Evolutionary conservation across 2,329 filamentous ascomycete species (phyloP).

Genomic region (Xylariaceae sp.): DNA sequence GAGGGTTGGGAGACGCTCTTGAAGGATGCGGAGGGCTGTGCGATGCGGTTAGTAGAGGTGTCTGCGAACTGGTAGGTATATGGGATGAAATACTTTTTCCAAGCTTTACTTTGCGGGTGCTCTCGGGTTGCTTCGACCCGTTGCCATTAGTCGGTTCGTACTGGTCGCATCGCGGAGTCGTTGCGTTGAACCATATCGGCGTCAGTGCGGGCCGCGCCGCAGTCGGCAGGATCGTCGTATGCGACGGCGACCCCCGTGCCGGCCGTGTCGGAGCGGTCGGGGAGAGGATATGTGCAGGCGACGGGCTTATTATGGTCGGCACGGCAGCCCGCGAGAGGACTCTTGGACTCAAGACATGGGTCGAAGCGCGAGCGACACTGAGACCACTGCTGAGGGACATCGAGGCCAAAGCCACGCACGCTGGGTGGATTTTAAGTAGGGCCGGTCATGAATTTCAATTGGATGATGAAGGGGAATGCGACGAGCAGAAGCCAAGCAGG

Average conservation of each 20-base stretch:
- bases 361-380: slow-evolving; percentile 28
- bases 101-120: slow-evolving; percentile 56
- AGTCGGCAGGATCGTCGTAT: slow-evolving; percentile 12
- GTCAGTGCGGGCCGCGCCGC: slow-evolving; percentile 30
- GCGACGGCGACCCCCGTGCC: slow-evolving; percentile 11
- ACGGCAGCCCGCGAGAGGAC: slow-evolving; percentile 21
- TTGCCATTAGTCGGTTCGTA: slow-evolving; percentile 20
- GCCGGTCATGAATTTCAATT: slow-evolving; percentile 27
- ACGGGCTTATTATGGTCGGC: slow-evolving; percentile 1
- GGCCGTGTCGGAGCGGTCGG: slow-evolving; percentile 10
- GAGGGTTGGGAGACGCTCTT: slow-evolving; percentile 61
- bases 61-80: no score
- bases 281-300: background rate
- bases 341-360: slow-evolving; percentile 28
- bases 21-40: slow-evolving; percentile 57
- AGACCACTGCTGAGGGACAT: slow-evolving; percentile 34
- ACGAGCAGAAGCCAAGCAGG: slow-evolving; percentile 2
- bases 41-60: slow-evolving; percentile 9
- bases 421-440: slow-evolving; percentile 5
- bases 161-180: slow-evolving; percentile 30
- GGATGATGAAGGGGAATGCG: background rate
- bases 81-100: slow-evolving; percentile 46
- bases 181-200: slow-evolving; percentile 42
- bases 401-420: slow-evolving; percentile 27
- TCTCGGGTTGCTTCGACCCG: slow-evolving; percentile 37